Conservation (phyloP, 768 basidiomycete species). For the Lentinula edodes region DNA sequence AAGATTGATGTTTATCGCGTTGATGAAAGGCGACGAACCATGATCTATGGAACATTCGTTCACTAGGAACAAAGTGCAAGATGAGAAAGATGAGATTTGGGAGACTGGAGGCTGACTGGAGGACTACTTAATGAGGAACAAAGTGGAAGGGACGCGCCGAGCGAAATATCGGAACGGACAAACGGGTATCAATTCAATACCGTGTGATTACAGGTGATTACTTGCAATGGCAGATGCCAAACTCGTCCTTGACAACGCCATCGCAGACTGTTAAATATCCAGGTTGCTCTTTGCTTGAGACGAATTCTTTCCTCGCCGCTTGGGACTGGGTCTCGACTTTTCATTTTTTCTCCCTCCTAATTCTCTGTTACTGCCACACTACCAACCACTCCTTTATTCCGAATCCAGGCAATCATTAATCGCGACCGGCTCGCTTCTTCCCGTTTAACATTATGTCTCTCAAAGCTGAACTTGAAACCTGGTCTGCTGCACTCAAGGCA, state of each 20-base stretch:
- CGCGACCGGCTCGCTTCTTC: constrained; percentile 23
- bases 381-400: constrained; percentile 10
- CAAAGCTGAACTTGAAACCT: constrained; percentile 77
- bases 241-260: background rate
- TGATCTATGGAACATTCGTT: too few relatives aligned
- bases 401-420: background rate
- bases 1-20: background rate
- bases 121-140: background rate
- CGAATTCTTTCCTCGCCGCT: constrained; percentile 14
- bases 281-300: background rate
- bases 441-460: constrained; percentile 42
- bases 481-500: constrained; percentile 82
- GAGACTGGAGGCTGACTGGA: too few relatives aligned
- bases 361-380: constrained; percentile 11
- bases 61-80: too few relatives aligned
- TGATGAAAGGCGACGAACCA: background rate
- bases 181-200: background rate
- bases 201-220: background rate
- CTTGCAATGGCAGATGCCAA: background rate
- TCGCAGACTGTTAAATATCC: background rate
- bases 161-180: background rate
- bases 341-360: constrained; percentile 16
- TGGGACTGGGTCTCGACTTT: constrained; percentile 41
- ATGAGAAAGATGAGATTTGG: too few relatives aligned
- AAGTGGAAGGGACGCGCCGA: background rate